Conservation (phyloP, 192 early-diverging fungal species). For the Thoreauomyces humboldtii region DNA sequence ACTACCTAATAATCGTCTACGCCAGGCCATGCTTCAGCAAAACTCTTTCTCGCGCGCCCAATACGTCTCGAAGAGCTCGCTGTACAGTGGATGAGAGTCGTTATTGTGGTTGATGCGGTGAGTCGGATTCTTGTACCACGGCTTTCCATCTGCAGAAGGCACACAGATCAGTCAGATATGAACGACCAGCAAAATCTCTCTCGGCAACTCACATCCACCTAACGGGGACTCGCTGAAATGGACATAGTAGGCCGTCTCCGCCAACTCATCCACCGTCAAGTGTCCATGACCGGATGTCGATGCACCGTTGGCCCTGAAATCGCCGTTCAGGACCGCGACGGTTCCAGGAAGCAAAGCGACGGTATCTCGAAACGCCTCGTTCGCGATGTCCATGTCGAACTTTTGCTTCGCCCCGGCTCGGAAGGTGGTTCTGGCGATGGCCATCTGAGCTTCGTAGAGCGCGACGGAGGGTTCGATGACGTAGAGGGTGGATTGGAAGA, state of each 20-base stretch:
- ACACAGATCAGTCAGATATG: too few species aligned
- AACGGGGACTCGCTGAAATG: conserved; percentile 5
- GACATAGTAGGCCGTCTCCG: background rate
- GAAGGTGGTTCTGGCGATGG: too few species aligned
- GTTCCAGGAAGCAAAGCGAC: conserved; percentile 17
- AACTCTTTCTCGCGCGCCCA: too few species aligned
- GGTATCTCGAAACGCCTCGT: conserved; percentile 5
- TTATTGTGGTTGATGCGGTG: too few species aligned
- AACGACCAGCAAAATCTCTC: too few species aligned
- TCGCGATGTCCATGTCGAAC: conserved; percentile 28
- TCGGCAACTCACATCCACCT: conserved; percentile 10
- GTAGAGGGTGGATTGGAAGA: conserved; percentile 15
- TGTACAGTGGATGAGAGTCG: conserved; percentile 9
- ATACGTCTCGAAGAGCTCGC: background rate
- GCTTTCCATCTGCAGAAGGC: conserved; percentile 12
- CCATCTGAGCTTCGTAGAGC: conserved; percentile 10
- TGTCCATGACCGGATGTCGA: background rate
- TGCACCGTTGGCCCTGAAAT: background rate
- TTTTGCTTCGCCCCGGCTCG: too few species aligned
- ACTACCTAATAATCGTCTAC: too few species aligned
- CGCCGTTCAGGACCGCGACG: conserved; percentile 5
- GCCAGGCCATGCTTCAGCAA: too few species aligned
- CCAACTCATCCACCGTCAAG: background rate
- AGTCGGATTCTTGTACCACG: conserved; percentile 3
- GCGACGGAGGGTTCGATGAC: conserved; percentile 12